A percentile compares a stretch with the other conserved stretches of the same genome.
phyloP scores from a whole-genome alignment of 1,284 basidiomycete species.

The Irpex sp. region DNA sequence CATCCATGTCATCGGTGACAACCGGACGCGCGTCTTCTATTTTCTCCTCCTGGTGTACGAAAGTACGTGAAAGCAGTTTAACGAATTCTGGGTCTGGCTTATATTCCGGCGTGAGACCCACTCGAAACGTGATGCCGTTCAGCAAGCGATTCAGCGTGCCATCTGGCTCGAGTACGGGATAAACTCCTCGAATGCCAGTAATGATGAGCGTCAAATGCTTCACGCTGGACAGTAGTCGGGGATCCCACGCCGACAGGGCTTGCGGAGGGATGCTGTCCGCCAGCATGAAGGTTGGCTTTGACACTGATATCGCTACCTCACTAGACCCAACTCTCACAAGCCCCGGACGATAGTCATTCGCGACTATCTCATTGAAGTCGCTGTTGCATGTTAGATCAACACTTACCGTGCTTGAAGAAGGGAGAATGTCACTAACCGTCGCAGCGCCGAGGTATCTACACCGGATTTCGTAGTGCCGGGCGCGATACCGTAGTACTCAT shows the following conservation, averaged over 20 bases:
- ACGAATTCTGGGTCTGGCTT: conserved; percentile 51
- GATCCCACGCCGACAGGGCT: conserved; percentile 62
- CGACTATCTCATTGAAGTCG: conserved; percentile 53
- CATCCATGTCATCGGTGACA: conserved; percentile 2
- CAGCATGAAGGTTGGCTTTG: conserved; percentile 47
- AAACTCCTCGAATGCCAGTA: conserved; percentile 46
- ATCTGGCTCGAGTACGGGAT: conserved; percentile 41
- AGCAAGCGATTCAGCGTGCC: conserved; percentile 33
- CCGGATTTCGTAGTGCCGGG: neutral
- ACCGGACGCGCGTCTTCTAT: conserved; percentile 17
- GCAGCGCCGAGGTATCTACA: conserved; percentile 17
- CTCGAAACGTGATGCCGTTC: conserved; percentile 43
- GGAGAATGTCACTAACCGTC: conserved; percentile 19
- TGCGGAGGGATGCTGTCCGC: conserved; percentile 45
- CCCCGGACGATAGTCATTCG: conserved; percentile 50
- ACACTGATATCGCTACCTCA: conserved; percentile 50
- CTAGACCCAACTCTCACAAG: conserved; percentile 42
- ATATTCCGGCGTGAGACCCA: conserved; percentile 51
- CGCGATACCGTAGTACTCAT: conserved; percentile 17
- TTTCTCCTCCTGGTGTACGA: conserved; percentile 35
- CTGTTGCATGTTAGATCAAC: conserved; percentile 25
- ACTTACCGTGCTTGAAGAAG: neutral
- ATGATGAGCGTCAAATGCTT: conserved; percentile 58
- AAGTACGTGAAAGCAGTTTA: conserved; percentile 42
- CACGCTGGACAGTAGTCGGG: conserved; percentile 45